phyloP scores from a whole-genome alignment of 192 early-diverging fungal species.

The Diversispora epigaea region DNA sequence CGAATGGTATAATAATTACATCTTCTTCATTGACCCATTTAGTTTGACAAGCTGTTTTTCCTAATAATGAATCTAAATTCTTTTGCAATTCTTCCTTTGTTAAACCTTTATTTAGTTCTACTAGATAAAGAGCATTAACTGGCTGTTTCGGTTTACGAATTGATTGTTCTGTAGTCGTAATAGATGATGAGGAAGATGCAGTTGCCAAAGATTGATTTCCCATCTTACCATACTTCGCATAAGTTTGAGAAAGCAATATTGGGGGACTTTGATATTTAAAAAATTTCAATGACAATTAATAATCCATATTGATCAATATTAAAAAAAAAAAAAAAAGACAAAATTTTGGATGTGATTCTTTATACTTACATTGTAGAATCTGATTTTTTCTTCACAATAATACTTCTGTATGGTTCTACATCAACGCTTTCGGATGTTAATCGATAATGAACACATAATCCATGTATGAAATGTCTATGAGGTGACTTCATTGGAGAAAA shows the following conservation, averaged over 20 bases:
- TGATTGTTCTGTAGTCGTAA: too few relatives aligned
- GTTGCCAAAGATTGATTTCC: background rate
- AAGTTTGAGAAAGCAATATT: background rate
- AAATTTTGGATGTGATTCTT: conserved; percentile 3
- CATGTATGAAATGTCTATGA: conserved; percentile 70
- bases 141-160: too few relatives aligned
- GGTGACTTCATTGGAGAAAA: conserved; percentile 68
- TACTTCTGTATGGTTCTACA: conserved; percentile 70
- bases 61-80: too few relatives aligned
- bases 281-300: background rate
- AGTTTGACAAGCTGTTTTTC: background rate
- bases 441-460: conserved; percentile 71
- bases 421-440: conserved; percentile 77
- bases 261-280: background rate
- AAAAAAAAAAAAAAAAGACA: background rate
- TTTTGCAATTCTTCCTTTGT: too few relatives aligned
- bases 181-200: too few relatives aligned
- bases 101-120: too few relatives aligned
- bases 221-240: background rate
- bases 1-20: conserved; percentile 46
- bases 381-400: conserved; percentile 56
- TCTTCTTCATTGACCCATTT: conserved; percentile 58
- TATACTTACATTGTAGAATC: conserved; percentile 34
- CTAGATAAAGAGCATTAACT: too few relatives aligned
- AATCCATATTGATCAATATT: background rate